Evolutionary conservation across 2,329 filamentous ascomycete genomes (phyloP).

Genomic region (Myriosclerotinia duriaeana): DNA sequence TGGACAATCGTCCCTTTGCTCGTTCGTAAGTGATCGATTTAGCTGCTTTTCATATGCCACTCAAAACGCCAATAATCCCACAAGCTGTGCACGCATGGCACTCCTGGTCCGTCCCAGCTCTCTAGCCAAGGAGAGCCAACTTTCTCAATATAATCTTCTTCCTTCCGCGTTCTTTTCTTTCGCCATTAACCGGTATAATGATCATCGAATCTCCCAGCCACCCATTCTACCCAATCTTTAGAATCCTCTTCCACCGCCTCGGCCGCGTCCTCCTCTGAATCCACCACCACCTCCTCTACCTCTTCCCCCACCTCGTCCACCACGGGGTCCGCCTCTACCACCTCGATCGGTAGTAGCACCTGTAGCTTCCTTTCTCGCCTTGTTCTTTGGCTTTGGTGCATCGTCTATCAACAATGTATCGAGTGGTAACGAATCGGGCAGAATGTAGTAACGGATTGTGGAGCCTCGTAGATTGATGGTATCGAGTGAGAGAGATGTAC

Average conservation of each 20-base stretch:
- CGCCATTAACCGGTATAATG: slow-evolving; percentile 10
- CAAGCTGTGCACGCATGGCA: slow-evolving; percentile 16
- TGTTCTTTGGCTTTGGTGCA: slow-evolving; percentile 98
- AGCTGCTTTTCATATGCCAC: slow-evolving; percentile 27
- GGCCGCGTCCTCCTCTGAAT: slow-evolving; percentile 53
- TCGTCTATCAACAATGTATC: slow-evolving; percentile 97
- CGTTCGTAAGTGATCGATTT: slow-evolving; percentile 20
- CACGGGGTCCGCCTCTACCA: slow-evolving; percentile 46
- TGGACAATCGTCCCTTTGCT: slow-evolving; percentile 14
- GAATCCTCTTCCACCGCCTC: slow-evolving; percentile 47
- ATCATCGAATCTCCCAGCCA: slow-evolving; percentile 13
- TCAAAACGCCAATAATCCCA: slow-evolving; percentile 31
- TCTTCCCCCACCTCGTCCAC: slow-evolving; percentile 54
- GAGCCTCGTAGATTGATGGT: slow-evolving; percentile 96
- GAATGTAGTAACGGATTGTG: slow-evolving; percentile 94
- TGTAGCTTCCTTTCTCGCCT: slow-evolving; percentile 87
- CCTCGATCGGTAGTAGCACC: slow-evolving; percentile 49
- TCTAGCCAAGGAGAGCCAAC: slow-evolving; percentile 13
- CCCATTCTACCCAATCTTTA: slow-evolving; percentile 13
- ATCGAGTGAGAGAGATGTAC: slow-evolving; percentile 84
- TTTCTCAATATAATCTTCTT: neutral
- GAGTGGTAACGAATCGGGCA: slow-evolving; percentile 90
- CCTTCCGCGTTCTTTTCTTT: neutral
- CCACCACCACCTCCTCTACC: slow-evolving; percentile 49
- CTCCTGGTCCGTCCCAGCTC: slow-evolving; percentile 1